These are phyloP conservation scores for Myochromella boudieri DNA, from an alignment of 768 basidiomycete species.

Conservation along the genomic window DNA sequence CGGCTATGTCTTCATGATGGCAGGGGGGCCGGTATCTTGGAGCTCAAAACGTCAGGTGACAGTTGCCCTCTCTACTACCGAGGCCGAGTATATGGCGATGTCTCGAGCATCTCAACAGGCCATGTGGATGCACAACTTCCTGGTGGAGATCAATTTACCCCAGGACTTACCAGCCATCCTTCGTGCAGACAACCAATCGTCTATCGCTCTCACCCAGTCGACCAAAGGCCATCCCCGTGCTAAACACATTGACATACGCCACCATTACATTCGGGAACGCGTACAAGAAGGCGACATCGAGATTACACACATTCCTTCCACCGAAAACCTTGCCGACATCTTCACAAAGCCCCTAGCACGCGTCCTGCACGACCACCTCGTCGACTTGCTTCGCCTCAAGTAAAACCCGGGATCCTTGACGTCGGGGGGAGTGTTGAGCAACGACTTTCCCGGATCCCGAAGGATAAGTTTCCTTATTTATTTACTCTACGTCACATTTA, in stretches of 20 bases:
- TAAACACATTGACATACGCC: not conserved
- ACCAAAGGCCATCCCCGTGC: not conserved
- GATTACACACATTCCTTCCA: not conserved
- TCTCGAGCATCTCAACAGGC: not conserved
- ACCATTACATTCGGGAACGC: not conserved
- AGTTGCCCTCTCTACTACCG: not conserved
- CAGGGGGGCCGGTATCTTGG: constrained; percentile 28
- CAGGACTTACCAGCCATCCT: not conserved
- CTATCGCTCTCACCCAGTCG: not conserved
- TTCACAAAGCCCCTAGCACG: not conserved
- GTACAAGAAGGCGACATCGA: not conserved
- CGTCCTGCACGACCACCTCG: not conserved
- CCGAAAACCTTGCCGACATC: not conserved
- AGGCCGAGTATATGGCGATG: not conserved
- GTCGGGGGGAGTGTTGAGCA: too few species aligned
- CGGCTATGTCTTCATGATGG: constrained; percentile 25
- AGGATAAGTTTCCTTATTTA: too few species aligned
- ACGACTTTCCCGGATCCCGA: too few species aligned
- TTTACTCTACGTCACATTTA: too few species aligned
- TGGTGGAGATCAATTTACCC: not conserved
- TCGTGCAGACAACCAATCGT: not conserved
- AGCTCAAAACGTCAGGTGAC: constrained; percentile 26
- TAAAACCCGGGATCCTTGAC: too few species aligned
- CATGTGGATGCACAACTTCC: not conserved
- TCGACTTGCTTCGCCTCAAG: not conserved